phyloP scores from a whole-genome alignment of 345 rosid genomes.

The Crucihimalaya himalaica region DNA sequence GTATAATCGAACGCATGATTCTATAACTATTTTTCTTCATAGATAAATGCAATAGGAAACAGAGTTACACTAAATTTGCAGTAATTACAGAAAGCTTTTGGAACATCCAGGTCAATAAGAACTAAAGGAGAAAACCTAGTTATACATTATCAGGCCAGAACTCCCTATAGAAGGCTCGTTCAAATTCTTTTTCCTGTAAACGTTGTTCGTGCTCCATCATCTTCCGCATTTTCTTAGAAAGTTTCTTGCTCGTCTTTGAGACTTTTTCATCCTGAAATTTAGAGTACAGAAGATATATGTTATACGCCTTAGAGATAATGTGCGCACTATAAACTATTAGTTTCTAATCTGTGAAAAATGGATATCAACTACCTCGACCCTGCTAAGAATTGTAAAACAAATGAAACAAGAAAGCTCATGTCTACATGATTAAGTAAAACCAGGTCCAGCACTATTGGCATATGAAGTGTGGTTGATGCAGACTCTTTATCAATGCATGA shows the following conservation, averaged over 20 bases:
- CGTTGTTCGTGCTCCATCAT: conserved; percentile 64
- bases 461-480: neutral
- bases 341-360: neutral
- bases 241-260: conserved; percentile 51
- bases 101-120: neutral
- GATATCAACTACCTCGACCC: neutral
- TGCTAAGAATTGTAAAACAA: neutral
- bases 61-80: neutral
- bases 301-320: neutral
- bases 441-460: neutral
- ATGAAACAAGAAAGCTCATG: neutral
- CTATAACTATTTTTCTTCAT: neutral
- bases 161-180: conserved; percentile 75
- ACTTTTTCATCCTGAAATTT: conserved; percentile 53
- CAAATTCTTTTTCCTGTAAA: conserved; percentile 72
- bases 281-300: neutral
- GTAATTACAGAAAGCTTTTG: neutral
- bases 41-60: neutral
- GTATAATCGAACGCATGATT: neutral
- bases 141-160: conserved; percentile 97
- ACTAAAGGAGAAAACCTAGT: neutral
- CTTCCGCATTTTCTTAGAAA: conserved; percentile 74
- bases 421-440: neutral
- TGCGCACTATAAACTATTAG: neutral
- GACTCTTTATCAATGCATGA: neutral